These are phyloP conservation scores for Kalanchoe fedtschenkoi DNA, from an alignment of 164 flowering plant species.

Conservation along the genomic window DNA sequence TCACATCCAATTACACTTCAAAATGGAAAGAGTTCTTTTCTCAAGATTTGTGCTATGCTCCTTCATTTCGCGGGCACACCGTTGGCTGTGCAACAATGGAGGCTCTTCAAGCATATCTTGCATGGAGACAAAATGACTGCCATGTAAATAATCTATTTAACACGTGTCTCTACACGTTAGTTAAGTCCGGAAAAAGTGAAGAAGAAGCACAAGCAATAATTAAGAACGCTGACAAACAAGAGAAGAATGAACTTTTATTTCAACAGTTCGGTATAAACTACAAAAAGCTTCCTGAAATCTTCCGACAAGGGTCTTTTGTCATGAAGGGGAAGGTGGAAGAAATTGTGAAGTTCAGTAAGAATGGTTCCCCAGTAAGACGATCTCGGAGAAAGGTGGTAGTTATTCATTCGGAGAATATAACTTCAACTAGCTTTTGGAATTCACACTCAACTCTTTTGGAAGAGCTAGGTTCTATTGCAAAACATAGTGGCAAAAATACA, in stretches of 20 bases:
- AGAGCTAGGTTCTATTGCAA: slow-evolving; percentile 37
- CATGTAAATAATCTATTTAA: slow-evolving; percentile 32
- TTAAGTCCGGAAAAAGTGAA: slow-evolving; percentile 32
- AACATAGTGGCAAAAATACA: slow-evolving; percentile 24
- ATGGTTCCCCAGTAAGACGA: slow-evolving; percentile 45
- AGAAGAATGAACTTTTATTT: slow-evolving; percentile 52
- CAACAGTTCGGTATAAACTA: slow-evolving; percentile 46
- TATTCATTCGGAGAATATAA: slow-evolving; percentile 34
- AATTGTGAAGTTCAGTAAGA: slow-evolving; percentile 35
- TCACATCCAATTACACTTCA: slow-evolving; percentile 20
- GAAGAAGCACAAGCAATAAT: slow-evolving; percentile 28
- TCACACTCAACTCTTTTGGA: slow-evolving; percentile 24
- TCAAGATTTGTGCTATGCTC: slow-evolving; percentile 21
- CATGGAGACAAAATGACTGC: slow-evolving; percentile 53
- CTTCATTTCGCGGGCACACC: slow-evolving; percentile 35
- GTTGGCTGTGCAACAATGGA: slow-evolving; percentile 41
- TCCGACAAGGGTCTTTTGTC: slow-evolving; percentile 55
- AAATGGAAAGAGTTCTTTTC: slow-evolving; percentile 37
- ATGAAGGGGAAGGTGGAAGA: slow-evolving; percentile 40
- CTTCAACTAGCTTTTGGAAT: slow-evolving; percentile 48
- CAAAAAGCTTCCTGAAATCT: slow-evolving; percentile 27
- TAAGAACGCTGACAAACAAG: slow-evolving; percentile 44
- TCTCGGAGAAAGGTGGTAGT: slow-evolving; percentile 24
- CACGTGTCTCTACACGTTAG: slow-evolving; percentile 43
- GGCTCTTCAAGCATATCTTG: slow-evolving; percentile 48